Evolutionary conservation across 768 basidiomycete genomes (phyloP).

Genomic region (Hericium alpestre): DNA sequence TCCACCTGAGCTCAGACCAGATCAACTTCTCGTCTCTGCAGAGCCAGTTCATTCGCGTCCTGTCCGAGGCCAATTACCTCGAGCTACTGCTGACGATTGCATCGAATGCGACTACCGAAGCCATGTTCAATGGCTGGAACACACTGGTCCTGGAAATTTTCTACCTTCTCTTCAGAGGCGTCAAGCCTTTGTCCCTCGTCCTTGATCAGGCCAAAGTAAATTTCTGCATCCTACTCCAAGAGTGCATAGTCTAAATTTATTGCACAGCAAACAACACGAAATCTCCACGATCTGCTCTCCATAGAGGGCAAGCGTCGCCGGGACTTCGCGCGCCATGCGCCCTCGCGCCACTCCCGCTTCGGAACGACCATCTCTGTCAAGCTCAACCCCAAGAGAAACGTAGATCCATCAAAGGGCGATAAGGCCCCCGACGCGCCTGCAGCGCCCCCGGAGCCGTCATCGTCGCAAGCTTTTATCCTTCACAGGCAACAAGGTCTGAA

Average conservation of each 20-base stretch:
- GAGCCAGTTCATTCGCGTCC: constrained; percentile 57
- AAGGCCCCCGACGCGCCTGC: constrained; percentile 17
- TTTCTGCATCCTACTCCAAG: constrained; percentile 1
- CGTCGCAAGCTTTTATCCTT: constrained; percentile 56
- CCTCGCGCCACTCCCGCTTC: constrained; percentile 89
- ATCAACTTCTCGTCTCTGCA: constrained; percentile 73
- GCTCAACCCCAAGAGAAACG: constrained; percentile 44
- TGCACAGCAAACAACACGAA: constrained; percentile 55
- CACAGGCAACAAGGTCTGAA: constrained; percentile 79
- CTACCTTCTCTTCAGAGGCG: constrained; percentile 78
- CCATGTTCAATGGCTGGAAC: constrained; percentile 77
- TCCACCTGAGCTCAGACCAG: constrained; percentile 63
- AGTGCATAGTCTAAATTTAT: not conserved
- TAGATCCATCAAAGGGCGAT: constrained; percentile 5
- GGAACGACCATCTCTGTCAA: constrained; percentile 87
- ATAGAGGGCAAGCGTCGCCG: constrained; percentile 60
- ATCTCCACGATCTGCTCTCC: constrained; percentile 66
- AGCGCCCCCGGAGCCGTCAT: constrained; percentile 15
- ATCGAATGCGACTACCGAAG: constrained; percentile 64
- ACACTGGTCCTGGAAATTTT: constrained; percentile 87
- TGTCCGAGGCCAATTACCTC: constrained; percentile 63
- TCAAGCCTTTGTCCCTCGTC: constrained; percentile 50
- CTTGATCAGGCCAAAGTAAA: constrained; percentile 58
- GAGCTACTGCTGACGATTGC: constrained; percentile 80
- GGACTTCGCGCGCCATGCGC: constrained; percentile 38